phyloP scores from a whole-genome alignment of 1,284 basidiomycete species.

The Leccinum variabile region DNA sequence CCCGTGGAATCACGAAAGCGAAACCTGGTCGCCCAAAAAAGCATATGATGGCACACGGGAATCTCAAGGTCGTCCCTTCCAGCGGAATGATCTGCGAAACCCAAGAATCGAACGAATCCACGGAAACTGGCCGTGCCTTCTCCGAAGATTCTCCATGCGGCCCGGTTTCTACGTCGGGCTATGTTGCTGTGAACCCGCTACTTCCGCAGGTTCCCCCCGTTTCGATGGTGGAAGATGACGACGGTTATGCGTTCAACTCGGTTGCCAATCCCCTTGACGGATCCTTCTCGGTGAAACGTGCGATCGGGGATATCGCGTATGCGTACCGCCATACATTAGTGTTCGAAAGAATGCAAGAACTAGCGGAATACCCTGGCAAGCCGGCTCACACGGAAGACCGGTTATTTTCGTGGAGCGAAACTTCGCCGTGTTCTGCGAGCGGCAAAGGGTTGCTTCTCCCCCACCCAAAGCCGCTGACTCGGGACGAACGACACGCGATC shows the following conservation, averaged over 20 bases:
- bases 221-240: constrained; percentile 6
- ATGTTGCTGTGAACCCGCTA: constrained; percentile 33
- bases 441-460: constrained; percentile 25
- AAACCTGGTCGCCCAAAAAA: constrained; percentile 35
- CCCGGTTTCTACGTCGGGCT: constrained; percentile 7
- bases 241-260: constrained; percentile 13
- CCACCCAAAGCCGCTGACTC: constrained; percentile 40
- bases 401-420: constrained; percentile 18
- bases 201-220: constrained; percentile 6
- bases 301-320: constrained; percentile 30
- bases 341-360: constrained; percentile 30
- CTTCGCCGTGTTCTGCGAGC: constrained; percentile 23
- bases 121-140: constrained; percentile 3
- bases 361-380: constrained; percentile 19
- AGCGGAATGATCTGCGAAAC: constrained; percentile 7
- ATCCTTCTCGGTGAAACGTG: constrained; percentile 27
- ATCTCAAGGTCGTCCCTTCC: constrained; percentile 9
- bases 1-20: constrained; percentile 33
- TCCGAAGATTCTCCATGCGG: constrained; percentile 11
- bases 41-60: background rate
- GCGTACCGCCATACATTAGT: constrained; percentile 27
- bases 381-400: constrained; percentile 15
- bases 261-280: constrained; percentile 25
- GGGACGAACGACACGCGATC: constrained; percentile 46
- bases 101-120: constrained; percentile 8